A percentile compares a stretch with the other conserved stretches of the same genome.
Conservation (phyloP, 192 early-diverging fungal species). For the Coemansia sp. region DNA sequence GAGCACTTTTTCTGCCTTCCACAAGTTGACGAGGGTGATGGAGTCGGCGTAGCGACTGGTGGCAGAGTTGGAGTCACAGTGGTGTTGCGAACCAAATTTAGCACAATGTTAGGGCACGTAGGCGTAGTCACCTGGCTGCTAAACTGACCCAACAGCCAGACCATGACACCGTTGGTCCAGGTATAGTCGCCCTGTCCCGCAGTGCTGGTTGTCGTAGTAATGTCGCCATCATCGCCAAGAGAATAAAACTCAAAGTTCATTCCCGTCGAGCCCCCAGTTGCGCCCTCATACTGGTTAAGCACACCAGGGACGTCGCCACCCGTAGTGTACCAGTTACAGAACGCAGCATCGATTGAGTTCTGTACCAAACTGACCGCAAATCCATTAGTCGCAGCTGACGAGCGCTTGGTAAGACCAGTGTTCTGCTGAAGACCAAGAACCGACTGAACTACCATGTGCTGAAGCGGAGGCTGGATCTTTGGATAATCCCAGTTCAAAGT, state of each 20-base stretch:
- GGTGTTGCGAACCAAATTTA: constrained; percentile 29
- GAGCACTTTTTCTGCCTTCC: constrained; percentile 7
- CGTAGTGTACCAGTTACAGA: constrained; percentile 72
- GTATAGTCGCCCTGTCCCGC: constrained; percentile 25
- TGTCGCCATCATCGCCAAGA: constrained; percentile 25
- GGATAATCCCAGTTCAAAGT: constrained; percentile 73
- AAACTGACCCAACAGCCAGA: constrained; percentile 42
- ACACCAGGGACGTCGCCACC: constrained; percentile 62
- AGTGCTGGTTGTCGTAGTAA: constrained; percentile 21
- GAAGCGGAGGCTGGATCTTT: constrained; percentile 66
- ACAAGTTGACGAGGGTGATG: constrained; percentile 2
- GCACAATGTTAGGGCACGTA: constrained; percentile 44
- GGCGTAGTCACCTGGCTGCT: constrained; percentile 28
- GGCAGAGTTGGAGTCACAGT: neutral
- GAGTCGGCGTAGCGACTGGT: neutral
- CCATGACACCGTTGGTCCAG: constrained; percentile 46
- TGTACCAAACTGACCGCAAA: constrained; percentile 42
- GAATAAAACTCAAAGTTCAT: constrained; percentile 30
- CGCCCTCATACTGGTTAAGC: constrained; percentile 30
- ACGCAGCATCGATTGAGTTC: constrained; percentile 58
- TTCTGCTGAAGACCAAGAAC: constrained; percentile 11
- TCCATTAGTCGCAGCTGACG: neutral
- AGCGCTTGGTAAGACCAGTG: constrained; percentile 1
- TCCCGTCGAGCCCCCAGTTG: constrained; percentile 4
- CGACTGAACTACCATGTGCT: constrained; percentile 58